Evolutionary conservation across 1,284 basidiomycete genomes (phyloP), one percentile per base, ranked within the genome.

Genomic region (Pterula multifida): DNA sequence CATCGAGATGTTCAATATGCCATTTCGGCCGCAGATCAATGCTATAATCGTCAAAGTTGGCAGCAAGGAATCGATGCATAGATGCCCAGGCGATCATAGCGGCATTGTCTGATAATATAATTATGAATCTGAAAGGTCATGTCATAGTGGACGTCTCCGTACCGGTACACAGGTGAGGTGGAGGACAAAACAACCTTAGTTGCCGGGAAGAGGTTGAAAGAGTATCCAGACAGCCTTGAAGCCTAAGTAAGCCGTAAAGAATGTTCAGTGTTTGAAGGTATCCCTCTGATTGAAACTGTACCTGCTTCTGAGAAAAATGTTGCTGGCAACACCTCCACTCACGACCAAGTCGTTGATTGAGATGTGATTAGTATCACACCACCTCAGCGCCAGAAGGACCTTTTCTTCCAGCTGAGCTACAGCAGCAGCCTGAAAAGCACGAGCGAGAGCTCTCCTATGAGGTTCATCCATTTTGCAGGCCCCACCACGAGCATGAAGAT

Each of bases 1-100:
- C 25, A 13, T 48, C 26, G 44, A 80, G 55, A 9, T 81, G 73
- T 55, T 85, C 79, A 21, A 90, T 76, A 50, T 71, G 77, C 89
- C 88, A 90, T 59, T 79, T 81, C 13, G 81, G 64, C 24, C 69
- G 67, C 13, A 79, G 67, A 44, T 71, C 71, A 17, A 80, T 75
- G 28, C 68, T 70, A 61, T 79, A 89, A 24, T 70, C 71, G 56
- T 96, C 92, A 36, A 72, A 67, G 55, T 83, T 76, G 1, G 68
- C 69, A 0, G 67, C 67, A n/a, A 84, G 69, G 54, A 95, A 85
- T 11, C 90, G 78, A 55, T 85, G 67, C 72, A 93, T 84, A 0
- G 88, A 83, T 3, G 90, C 84, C 86, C 86, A 93, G 1, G 76
- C 93, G 55, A 97, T 89, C 93, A 97, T 97, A 1, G 81, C 92